Evolutionary conservation across 495 filamentous ascomycete species (phyloP), one percentile per base, ranked within the genome.

Genomic region (Penicillium macrosclerotiorum): DNA sequence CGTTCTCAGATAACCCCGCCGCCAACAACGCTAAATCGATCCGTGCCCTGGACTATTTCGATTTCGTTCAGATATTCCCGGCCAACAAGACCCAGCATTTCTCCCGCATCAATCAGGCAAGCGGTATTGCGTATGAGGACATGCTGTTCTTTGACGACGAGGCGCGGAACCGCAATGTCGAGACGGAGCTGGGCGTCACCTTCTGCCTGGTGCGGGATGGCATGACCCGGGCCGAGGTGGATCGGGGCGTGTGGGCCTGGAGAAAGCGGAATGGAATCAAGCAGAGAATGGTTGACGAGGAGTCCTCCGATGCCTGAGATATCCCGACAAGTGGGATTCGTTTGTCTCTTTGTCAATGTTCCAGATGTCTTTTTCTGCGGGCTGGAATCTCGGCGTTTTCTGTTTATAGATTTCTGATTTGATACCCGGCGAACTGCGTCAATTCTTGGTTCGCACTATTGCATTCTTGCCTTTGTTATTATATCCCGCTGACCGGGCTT

Each of bases 131-230:
- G 8, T 95, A 82, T 57, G 75, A 81, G 32, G 88, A 96, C 34
- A 96, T 96, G 88, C 59, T 98, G 47, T 98, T 98, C 55, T 98
- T 96, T 57, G 92, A 98, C 54, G 92, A 98, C 51, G 92, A 98
- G 78, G 67, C 75, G 34, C 72, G 92, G 47, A 98, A 98, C 63
- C 69, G 76, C 27, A 88, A 95, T 64, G 92, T 95, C 0, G 87
- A 92, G 71, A 82, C 74, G 39, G 67, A 77, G 47, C 51, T 96
- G 39, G 90, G 90, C 1, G 87, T 96, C 19, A 84, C 83, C 5
- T 94, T 95, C 74, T 81, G 79, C 59, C 60, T 94, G 51, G 86
- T 98, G 4, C 62, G 80, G 45, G 83, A 90, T 62, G 93, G 93
- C 1, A 80, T 95, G 41, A 85, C 76, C n/a, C 80, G 75, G 63